Percentiles rank a stretch among this genome's conserved stretches.
phyloP scores from a whole-genome alignment of 2,329 filamentous ascomycete species.

The Penicillium sp. region DNA sequence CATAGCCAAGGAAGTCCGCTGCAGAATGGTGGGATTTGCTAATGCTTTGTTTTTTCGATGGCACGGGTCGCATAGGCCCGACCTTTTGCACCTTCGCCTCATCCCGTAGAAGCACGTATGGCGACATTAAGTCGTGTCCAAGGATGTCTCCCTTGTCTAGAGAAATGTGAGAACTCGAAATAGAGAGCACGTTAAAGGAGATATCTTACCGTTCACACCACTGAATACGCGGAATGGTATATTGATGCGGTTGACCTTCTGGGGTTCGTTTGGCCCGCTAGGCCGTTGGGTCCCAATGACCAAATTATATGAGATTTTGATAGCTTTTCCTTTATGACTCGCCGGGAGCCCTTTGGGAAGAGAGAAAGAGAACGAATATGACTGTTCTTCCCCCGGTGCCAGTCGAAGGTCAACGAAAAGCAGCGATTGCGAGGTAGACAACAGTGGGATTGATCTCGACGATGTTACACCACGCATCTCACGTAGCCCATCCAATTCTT shows the following conservation, averaged over 20 bases:
- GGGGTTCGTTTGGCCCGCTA: conserved; percentile 73
- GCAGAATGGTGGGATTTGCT: conserved; percentile 47
- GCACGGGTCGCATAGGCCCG: conserved; percentile 38
- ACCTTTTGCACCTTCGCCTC: conserved; percentile 66
- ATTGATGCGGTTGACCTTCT: conserved; percentile 81
- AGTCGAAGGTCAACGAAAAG: conserved; percentile 91
- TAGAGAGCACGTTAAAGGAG: not conserved
- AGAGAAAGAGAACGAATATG: conserved; percentile 82
- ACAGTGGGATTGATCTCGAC: conserved; percentile 80
- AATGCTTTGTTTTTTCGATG: conserved; percentile 41
- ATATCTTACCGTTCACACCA: conserved; percentile 70
- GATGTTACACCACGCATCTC: conserved; percentile 89
- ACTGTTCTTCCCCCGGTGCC: conserved; percentile 81
- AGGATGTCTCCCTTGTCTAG: conserved; percentile 74
- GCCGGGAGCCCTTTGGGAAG: conserved; percentile 88
- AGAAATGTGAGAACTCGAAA: conserved; percentile 21
- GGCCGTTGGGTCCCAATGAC: conserved; percentile 88
- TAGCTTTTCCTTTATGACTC: conserved; percentile 83
- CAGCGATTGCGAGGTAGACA: conserved; percentile 95
- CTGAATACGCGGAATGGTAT: conserved; percentile 90
- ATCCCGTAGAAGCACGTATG: conserved; percentile 85
- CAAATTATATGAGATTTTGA: conserved; percentile 89
- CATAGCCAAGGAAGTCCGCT: conserved; percentile 72
- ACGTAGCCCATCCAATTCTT: conserved; percentile 87
- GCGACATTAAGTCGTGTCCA: conserved; percentile 90